phyloP scores from a whole-genome alignment of 106 monocot genomes.

The Allium sativum region DNA sequence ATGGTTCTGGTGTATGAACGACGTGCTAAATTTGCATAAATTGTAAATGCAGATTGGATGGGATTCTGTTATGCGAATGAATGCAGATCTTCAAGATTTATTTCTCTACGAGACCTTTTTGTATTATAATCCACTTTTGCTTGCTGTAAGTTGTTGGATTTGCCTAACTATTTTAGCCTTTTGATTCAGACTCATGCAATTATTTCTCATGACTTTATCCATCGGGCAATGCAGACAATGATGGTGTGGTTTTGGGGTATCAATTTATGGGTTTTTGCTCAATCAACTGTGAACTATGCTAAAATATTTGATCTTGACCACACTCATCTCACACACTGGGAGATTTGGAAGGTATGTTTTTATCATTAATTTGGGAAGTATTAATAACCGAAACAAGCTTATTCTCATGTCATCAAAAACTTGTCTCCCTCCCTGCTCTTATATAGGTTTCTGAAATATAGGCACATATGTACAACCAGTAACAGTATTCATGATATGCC shows the following conservation, averaged over 20 bases:
- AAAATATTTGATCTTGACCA: constrained; percentile 92
- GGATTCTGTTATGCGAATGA: constrained; percentile 98
- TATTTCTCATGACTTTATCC: constrained; percentile 1
- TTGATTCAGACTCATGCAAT: not conserved
- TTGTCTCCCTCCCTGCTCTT: not conserved
- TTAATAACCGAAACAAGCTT: too few relatives aligned
- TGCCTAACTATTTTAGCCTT: not conserved
- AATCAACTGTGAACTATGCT: constrained; percentile 79
- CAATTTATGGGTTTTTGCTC: constrained; percentile 85
- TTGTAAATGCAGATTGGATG: constrained; percentile 59
- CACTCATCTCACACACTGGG: constrained; percentile 59
- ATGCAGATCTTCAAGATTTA: constrained; percentile 61
- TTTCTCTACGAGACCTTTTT: constrained; percentile 95
- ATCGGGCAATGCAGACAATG: constrained; percentile 51
- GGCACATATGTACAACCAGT: not conserved
- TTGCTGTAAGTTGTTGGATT: constrained; percentile 38
- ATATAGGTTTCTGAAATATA: not conserved
- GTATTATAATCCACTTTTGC: constrained; percentile 93
- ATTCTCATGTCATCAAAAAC: not conserved
- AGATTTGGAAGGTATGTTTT: constrained; percentile 77
- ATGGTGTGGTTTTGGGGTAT: constrained; percentile 96
- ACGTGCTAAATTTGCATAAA: constrained; percentile 4
- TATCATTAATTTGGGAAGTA: too few relatives aligned
- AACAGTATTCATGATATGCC: too few relatives aligned
- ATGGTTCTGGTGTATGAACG: not conserved